phyloP scores from a whole-genome alignment of 768 basidiomycete species.

The Mycena pura region DNA sequence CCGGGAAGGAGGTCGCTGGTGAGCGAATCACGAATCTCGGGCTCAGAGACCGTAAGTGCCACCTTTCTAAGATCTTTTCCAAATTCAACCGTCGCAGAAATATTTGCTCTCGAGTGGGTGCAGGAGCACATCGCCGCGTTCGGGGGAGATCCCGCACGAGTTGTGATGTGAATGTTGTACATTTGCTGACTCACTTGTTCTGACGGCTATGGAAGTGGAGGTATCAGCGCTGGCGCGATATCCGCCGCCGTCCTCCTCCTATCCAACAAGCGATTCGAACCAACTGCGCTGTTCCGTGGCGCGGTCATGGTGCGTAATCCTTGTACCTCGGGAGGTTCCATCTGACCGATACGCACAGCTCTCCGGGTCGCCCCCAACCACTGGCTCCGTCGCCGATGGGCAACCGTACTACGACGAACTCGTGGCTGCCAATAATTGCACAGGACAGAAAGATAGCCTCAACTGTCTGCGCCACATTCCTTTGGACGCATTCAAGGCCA shows the following conservation, averaged over 20 bases:
- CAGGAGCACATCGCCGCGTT: conserved; percentile 58
- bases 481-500: conserved; percentile 35
- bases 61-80: background rate
- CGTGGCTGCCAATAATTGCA: conserved; percentile 29
- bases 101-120: conserved; percentile 59
- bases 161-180: conserved; percentile 44
- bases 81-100: conserved; percentile 36
- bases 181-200: background rate
- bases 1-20: conserved; percentile 8
- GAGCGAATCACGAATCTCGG: conserved; percentile 25
- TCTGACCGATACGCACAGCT: background rate
- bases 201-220: background rate
- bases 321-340: background rate
- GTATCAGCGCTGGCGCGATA: conserved; percentile 19
- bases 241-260: conserved; percentile 1
- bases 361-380: conserved; percentile 4
- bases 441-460: conserved; percentile 33
- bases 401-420: conserved; percentile 15
- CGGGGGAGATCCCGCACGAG: conserved; percentile 57
- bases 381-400: conserved; percentile 1
- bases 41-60: conserved; percentile 21
- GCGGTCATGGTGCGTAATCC: conserved; percentile 1
- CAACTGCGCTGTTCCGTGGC: conserved; percentile 5
- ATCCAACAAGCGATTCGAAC: conserved; percentile 15
- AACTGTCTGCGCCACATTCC: conserved; percentile 43